phyloP scores from a whole-genome alignment of 1,284 basidiomycete species.

The Pascua guehoae region DNA sequence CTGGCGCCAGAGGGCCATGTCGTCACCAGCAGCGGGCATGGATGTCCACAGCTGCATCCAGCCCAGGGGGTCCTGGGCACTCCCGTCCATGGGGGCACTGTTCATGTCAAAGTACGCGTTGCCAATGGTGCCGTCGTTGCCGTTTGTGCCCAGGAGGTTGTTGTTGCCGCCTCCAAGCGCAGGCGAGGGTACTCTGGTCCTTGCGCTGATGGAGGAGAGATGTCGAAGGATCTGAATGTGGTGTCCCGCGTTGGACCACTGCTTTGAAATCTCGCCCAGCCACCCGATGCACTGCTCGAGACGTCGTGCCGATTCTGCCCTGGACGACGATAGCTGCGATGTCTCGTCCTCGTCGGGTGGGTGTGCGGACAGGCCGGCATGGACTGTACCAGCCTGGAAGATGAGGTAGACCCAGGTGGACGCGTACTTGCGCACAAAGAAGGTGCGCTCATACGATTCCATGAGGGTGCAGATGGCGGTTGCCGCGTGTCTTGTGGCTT shows the following conservation, averaged over 20 bases:
- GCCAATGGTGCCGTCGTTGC: not conserved
- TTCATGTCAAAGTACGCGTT: conserved; percentile 5
- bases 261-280: conserved; percentile 13
- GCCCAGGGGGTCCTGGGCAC: not conserved
- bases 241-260: conserved; percentile 14
- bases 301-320: conserved; percentile 3
- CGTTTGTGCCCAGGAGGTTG: not conserved
- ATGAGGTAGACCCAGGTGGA: conserved; percentile 15
- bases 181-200: conserved; percentile 10
- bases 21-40: conserved; percentile 11
- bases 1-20: conserved; percentile 12
- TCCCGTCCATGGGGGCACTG: too few species aligned
- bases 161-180: not conserved
- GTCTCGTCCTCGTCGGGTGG: not conserved
- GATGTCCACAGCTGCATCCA: conserved; percentile 13
- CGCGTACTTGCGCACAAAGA: conserved; percentile 16
- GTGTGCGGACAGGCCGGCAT: conserved; percentile 12
- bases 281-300: conserved; percentile 19
- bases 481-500: conserved; percentile 1
- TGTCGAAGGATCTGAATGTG: conserved; percentile 17
- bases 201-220: conserved; percentile 9
- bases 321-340: not conserved
- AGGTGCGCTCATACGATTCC: conserved; percentile 10
- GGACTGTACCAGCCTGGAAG: conserved; percentile 17
- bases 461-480: conserved; percentile 12